Evolutionary conservation across 1,284 basidiomycete genomes (phyloP), one percentile per base, ranked within the genome.

Genomic region (Gomphus sp.): DNA sequence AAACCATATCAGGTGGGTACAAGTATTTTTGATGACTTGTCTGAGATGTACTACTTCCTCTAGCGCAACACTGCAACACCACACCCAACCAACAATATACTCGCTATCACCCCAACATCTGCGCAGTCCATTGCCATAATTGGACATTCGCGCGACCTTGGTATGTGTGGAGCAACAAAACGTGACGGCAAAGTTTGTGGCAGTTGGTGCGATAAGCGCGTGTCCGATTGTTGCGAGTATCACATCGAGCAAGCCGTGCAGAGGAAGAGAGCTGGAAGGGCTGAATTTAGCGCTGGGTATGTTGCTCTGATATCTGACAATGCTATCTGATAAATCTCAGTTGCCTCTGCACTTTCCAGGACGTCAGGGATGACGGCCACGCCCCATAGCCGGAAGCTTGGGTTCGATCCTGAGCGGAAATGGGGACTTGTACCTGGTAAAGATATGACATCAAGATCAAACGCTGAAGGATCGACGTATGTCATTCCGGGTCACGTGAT

Each of bases 101-200:
- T 98, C 6, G 91, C 91, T 0, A 71, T 99, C 52, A 95, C 92
- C 0, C 96, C 96, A 0, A 84, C 87, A 52, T 89, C 85, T 0
- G 85, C 83, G 0, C 80, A 84, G 3, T 88, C 90, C 2, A 85
- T 97, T 51, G 79, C 84, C n/a, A 76, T 91, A 39, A 85, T 99
- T 54, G 96, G 96, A 0, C 81, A 85, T n/a, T 80, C 93, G 3
- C 80, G 79, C 36, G 93, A 98, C 69, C 78, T 98, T 2, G 90
- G 91, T 0, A 84, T 84, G 72, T 99, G 96, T 68, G 76, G 75
- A 2, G 91, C 90, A 5, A 69, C 77, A 45, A 87, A 85, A 67
- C 80, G 82, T 47, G 91, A 97, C 61, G 93, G 93, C 1, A 85
- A 86, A 56, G 68, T 78, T 0, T 98, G 96, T 66, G 82, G 81